Conservation (phyloP, 202 grass and related monocot genomes). For the Musa balbisiana region DNA sequence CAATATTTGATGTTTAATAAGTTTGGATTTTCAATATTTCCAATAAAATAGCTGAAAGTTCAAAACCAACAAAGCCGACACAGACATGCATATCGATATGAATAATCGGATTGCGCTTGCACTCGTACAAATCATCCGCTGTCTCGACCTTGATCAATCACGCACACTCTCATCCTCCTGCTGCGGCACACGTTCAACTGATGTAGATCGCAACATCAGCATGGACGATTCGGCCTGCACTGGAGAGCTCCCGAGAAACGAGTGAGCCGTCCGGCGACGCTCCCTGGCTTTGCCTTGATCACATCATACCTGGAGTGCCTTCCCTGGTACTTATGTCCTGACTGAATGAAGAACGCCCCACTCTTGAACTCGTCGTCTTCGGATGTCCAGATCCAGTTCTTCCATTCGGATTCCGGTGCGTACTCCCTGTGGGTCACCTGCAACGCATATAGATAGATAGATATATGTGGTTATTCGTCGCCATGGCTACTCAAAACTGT, state of each 20-base stretch:
- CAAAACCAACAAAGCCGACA: too few species aligned
- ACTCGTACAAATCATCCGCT: too few species aligned
- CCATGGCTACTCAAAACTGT: too few species aligned
- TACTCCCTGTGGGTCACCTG: conserved; percentile 69
- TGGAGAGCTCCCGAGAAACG: conserved; percentile 40
- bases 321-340: conserved; percentile 31
- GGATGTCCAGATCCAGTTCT: conserved; percentile 83
- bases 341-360: conserved; percentile 74
- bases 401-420: conserved; percentile 35
- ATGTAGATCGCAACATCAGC: neutral
- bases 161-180: neutral
- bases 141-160: neutral
- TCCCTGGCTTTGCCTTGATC: conserved; percentile 48
- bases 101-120: too few species aligned
- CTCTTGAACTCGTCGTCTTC: conserved; percentile 52
- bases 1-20: too few species aligned
- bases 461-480: too few species aligned
- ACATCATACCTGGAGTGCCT: conserved; percentile 17
- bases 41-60: too few species aligned
- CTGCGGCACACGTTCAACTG: neutral
- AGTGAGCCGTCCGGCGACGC: conserved; percentile 28
- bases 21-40: too few species aligned
- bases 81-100: too few species aligned
- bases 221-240: conserved; percentile 26
- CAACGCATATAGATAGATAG: too few species aligned